Conservation (phyloP, 768 basidiomycete species). For the Amanita pseudoporphyria region DNA sequence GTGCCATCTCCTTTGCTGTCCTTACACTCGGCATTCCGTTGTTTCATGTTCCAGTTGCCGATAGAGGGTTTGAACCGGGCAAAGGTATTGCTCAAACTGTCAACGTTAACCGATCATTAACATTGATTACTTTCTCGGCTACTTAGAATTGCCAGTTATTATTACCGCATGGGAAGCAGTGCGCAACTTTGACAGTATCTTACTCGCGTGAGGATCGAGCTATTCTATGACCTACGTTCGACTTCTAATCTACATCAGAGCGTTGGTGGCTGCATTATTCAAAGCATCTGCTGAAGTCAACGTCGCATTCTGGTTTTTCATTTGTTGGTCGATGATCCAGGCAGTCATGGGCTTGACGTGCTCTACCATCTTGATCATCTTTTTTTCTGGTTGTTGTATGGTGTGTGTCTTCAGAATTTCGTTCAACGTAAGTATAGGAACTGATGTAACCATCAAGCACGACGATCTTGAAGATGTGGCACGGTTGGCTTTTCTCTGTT, state of each 20-base stretch:
- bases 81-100: too few species aligned
- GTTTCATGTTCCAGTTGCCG: too few species aligned
- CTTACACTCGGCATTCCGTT: too few species aligned
- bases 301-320: not conserved
- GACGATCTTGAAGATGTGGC: not conserved
- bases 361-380: conserved; percentile 2
- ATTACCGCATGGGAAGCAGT: not conserved
- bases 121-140: too few species aligned
- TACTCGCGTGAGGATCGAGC: not conserved
- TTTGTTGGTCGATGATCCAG: not conserved
- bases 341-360: not conserved
- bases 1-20: too few species aligned
- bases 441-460: not conserved
- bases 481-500: not conserved
- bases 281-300: not conserved
- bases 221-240: not conserved
- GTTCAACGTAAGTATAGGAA: not conserved
- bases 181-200: not conserved
- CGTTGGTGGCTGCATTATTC: not conserved
- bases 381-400: not conserved
- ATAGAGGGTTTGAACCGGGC: too few species aligned
- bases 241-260: not conserved
- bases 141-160: too few species aligned
- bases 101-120: too few species aligned
- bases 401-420: not conserved